These are phyloP conservation scores for Kwoniella botswanensis DNA, from an alignment of 768 basidiomycete species.

Conservation along the genomic window DNA sequence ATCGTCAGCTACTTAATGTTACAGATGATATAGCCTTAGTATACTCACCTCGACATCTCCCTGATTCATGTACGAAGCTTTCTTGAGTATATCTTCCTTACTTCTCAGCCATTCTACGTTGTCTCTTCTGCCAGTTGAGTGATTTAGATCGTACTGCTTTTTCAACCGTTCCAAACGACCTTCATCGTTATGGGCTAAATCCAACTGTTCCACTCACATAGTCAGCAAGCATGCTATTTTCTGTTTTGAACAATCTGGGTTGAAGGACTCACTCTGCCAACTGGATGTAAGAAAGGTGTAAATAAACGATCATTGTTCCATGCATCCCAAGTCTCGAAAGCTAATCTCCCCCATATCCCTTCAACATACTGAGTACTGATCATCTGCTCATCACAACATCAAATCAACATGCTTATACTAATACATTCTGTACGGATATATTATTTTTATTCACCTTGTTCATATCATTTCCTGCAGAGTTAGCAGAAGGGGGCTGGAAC, in stretches of 20 bases:
- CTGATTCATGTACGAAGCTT: constrained; percentile 30
- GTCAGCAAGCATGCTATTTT: constrained; percentile 4
- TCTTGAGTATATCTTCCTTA: constrained; percentile 33
- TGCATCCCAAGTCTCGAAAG: constrained; percentile 43
- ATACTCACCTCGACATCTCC: constrained; percentile 34
- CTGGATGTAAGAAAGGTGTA: constrained; percentile 42
- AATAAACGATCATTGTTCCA: constrained; percentile 53
- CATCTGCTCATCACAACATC: neutral
- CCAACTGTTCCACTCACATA: neutral
- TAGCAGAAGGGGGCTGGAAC: constrained; percentile 40
- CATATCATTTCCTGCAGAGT: constrained; percentile 54
- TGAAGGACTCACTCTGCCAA: constrained; percentile 49
- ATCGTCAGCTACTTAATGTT: no score
- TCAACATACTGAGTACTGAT: constrained; percentile 13
- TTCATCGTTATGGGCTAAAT: constrained; percentile 20
- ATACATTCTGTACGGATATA: neutral
- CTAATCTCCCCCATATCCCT: constrained; percentile 24
- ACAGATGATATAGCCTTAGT: no score
- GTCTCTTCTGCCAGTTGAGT: neutral
- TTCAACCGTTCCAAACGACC: neutral
- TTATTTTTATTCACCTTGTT: constrained; percentile 47
- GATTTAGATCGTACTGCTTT: neutral
- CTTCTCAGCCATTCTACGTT: constrained; percentile 38
- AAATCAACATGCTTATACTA: neutral
- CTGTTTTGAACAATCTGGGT: neutral